Evolutionary conservation across 2,329 filamentous ascomycete genomes (phyloP).

Genomic region (Apiospora pterosperma): DNA sequence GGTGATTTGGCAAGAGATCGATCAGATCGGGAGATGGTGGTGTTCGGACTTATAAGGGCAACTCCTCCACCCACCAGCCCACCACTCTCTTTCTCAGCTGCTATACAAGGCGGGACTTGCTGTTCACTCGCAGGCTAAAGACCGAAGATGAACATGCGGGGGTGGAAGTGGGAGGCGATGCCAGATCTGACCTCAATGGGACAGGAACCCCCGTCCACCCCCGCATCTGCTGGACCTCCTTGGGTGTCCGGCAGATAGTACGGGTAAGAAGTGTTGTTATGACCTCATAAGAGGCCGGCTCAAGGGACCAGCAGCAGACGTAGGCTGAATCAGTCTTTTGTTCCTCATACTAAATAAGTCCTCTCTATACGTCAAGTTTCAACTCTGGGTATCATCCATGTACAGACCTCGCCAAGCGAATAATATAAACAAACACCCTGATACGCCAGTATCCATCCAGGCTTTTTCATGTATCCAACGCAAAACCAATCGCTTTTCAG

Average conservation of each 20-base stretch:
- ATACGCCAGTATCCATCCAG: neutral
- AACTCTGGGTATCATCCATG: neutral
- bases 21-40: too few species aligned
- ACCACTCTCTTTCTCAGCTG: neutral
- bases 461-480: neutral
- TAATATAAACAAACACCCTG: neutral
- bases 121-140: neutral
- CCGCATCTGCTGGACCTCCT: neutral
- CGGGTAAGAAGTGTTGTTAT: neutral
- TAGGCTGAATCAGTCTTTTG: neutral
- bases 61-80: too few species aligned
- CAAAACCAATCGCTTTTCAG: neutral
- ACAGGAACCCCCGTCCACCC: neutral
- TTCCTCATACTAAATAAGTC: neutral
- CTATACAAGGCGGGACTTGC: neutral
- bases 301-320: neutral
- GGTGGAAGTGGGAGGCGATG: neutral
- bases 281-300: neutral
- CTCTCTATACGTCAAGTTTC: neutral
- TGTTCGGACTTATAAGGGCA: neutral
- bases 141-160: neutral
- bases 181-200: neutral
- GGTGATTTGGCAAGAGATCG: neutral
- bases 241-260: neutral
- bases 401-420: neutral